These are phyloP conservation scores for Metarhizium brunneum DNA, from an alignment of 2,329 filamentous ascomycete genomes.

Conservation along the genomic window DNA sequence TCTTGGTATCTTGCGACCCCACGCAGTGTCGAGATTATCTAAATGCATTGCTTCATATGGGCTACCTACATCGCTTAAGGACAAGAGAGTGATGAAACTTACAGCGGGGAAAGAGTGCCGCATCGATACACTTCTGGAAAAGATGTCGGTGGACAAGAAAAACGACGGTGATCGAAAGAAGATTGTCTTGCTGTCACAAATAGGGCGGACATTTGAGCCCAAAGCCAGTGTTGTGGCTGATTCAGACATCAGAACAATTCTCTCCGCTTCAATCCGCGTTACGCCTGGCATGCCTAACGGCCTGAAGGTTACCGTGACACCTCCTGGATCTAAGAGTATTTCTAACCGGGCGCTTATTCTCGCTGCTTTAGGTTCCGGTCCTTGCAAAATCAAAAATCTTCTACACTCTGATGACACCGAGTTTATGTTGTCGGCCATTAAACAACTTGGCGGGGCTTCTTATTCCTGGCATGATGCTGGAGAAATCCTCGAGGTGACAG, in stretches of 20 bases:
- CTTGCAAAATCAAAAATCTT: slow-evolving; percentile 82
- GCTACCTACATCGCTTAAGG: slow-evolving; percentile 73
- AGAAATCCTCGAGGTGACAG: slow-evolving; percentile 80
- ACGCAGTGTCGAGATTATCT: slow-evolving; percentile 77
- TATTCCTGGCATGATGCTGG: slow-evolving; percentile 94
- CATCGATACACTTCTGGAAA: slow-evolving; percentile 74
- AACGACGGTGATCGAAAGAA: slow-evolving; percentile 95
- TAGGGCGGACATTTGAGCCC: slow-evolving; percentile 79
- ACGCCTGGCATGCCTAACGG: slow-evolving; percentile 58
- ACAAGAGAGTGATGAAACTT: slow-evolving; percentile 72
- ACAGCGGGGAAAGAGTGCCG: slow-evolving; percentile 83
- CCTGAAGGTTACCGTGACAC: slow-evolving; percentile 66
- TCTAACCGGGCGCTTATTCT: slow-evolving; percentile 94
- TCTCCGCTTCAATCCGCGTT: slow-evolving; percentile 71
- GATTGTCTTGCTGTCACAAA: slow-evolving; percentile 82
- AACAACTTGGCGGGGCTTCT: slow-evolving; percentile 72
- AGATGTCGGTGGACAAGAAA: slow-evolving; percentile 99
- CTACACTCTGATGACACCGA: slow-evolving; percentile 96
- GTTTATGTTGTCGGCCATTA: slow-evolving; percentile 91
- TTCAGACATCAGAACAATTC: slow-evolving; percentile 67
- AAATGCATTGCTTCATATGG: slow-evolving; percentile 96
- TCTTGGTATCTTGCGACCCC: slow-evolving; percentile 74
- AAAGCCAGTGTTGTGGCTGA: slow-evolving; percentile 87
- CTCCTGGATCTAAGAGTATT: slow-evolving; percentile 94
- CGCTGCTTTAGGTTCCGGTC: slow-evolving; percentile 78